These are phyloP conservation scores for Ganoderma multipileum DNA, from an alignment of 1,284 basidiomycete species.

Conservation along the genomic window DNA sequence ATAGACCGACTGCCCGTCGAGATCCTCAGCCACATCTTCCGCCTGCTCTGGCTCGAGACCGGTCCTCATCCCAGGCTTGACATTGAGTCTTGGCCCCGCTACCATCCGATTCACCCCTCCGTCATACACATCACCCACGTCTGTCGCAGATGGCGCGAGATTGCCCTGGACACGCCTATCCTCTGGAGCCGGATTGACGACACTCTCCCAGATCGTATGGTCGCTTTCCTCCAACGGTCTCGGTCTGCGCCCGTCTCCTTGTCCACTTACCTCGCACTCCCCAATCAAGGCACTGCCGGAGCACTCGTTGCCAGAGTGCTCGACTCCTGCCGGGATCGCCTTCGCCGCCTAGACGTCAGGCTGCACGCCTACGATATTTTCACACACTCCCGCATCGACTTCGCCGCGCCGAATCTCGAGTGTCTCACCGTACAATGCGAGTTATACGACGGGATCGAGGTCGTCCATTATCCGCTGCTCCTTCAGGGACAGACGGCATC, in stretches of 20 bases:
- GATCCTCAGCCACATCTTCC: conserved; percentile 20
- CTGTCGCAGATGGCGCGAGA: conserved; percentile 20
- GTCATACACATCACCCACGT: conserved; percentile 19
- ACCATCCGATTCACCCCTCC: conserved; percentile 7
- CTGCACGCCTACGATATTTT: conserved; percentile 18
- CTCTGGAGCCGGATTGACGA: conserved; percentile 22
- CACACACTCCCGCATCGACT: conserved; percentile 17
- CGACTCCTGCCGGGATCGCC: conserved; percentile 4
- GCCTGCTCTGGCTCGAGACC: conserved; percentile 12
- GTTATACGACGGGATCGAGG: conserved; percentile 5
- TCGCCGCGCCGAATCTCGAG: conserved; percentile 15
- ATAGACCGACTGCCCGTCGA: conserved; percentile 14
- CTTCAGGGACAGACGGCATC: conserved; percentile 13
- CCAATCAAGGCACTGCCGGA: conserved; percentile 3
- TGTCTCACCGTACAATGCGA: conserved; percentile 20
- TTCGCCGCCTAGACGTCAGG: conserved; percentile 18
- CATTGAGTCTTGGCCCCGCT: conserved; percentile 23
- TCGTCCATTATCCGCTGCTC: conserved; percentile 10
- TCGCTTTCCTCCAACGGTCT: conserved; percentile 17
- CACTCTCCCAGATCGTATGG: conserved; percentile 5
- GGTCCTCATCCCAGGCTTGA: conserved; percentile 18
- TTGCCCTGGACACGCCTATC: conserved; percentile 18
- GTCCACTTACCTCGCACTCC: conserved; percentile 13
- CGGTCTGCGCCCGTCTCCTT: conserved; percentile 12
- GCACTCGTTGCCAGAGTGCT: conserved; percentile 3